These are phyloP conservation scores for Aquilaria agallochum DNA, from an alignment of 441 rosid species.

Conservation along the genomic window DNA sequence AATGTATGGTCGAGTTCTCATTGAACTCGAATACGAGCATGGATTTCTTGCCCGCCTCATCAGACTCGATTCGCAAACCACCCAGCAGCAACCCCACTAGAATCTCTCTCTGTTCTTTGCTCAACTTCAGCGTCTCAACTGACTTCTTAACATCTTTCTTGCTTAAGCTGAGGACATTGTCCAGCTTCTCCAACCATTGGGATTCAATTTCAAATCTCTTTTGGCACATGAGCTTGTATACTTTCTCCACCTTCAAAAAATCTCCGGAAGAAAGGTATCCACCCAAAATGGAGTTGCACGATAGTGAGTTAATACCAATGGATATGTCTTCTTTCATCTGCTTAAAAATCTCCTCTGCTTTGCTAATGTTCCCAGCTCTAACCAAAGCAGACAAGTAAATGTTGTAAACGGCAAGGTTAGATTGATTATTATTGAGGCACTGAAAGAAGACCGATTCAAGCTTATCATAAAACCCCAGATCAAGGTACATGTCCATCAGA, in stretches of 20 bases:
- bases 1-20: constrained; percentile 46
- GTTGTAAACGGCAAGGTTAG: constrained; percentile 57
- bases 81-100: constrained; percentile 87
- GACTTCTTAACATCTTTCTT: constrained; percentile 56
- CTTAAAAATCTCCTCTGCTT: constrained; percentile 61
- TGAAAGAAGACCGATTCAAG: constrained; percentile 49
- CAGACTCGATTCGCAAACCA: constrained; percentile 67
- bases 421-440: constrained; percentile 56
- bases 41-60: constrained; percentile 51
- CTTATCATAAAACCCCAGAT: constrained; percentile 53
- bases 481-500: constrained; percentile 53
- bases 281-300: constrained; percentile 71
- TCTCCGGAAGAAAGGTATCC: constrained; percentile 60
- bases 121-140: constrained; percentile 47
- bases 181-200: constrained; percentile 62
- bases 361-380: constrained; percentile 42
- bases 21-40: constrained; percentile 60
- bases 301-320: constrained; percentile 51
- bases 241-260: constrained; percentile 51
- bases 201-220: constrained; percentile 67
- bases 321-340: constrained; percentile 39
- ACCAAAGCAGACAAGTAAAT: constrained; percentile 76
- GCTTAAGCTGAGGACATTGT: constrained; percentile 45
- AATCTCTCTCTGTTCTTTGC: constrained; percentile 77
- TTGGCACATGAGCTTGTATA: constrained; percentile 64